Evolutionary conservation across 164 flowering plant species (phyloP).

Genomic region (Sextonia rubra): DNA sequence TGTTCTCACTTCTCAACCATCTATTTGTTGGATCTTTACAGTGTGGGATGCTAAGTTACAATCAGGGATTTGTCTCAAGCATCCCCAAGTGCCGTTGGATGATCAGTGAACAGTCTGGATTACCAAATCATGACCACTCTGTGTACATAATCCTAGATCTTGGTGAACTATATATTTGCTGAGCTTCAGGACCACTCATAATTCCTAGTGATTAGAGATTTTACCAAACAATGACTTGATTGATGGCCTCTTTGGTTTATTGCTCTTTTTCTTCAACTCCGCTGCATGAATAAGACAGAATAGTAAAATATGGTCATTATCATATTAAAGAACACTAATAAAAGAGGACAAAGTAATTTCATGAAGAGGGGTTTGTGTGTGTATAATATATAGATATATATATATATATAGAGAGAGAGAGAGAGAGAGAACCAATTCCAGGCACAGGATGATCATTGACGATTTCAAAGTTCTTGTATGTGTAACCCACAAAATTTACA

Average conservation of each 20-base stretch:
- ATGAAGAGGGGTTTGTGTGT: background rate
- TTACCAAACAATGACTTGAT: slow-evolving; percentile 44
- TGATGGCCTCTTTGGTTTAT: slow-evolving; percentile 41
- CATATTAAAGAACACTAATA: background rate
- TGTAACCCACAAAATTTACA: slow-evolving; percentile 38
- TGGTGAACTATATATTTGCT: background rate
- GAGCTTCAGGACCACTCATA: background rate
- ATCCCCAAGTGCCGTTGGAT: no score
- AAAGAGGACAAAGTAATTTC: background rate
- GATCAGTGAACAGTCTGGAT: background rate
- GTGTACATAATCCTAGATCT: background rate
- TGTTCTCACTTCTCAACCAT: background rate
- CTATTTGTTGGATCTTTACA: no score
- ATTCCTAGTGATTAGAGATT: background rate
- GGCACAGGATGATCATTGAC: slow-evolving; percentile 27
- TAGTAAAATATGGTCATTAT: background rate
- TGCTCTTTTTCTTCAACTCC: slow-evolving; percentile 42
- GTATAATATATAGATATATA: background rate
- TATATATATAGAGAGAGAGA: slow-evolving; percentile 5
- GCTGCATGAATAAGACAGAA: slow-evolving; percentile 21
- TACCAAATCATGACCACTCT: background rate
- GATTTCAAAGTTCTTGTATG: slow-evolving; percentile 40
- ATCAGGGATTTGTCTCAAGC: no score
- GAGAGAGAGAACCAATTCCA: slow-evolving; percentile 31
- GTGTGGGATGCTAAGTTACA: no score